These are phyloP conservation scores for Lipomyces lipofer DNA, from an alignment of 805 yeast species.

Conservation along the genomic window DNA sequence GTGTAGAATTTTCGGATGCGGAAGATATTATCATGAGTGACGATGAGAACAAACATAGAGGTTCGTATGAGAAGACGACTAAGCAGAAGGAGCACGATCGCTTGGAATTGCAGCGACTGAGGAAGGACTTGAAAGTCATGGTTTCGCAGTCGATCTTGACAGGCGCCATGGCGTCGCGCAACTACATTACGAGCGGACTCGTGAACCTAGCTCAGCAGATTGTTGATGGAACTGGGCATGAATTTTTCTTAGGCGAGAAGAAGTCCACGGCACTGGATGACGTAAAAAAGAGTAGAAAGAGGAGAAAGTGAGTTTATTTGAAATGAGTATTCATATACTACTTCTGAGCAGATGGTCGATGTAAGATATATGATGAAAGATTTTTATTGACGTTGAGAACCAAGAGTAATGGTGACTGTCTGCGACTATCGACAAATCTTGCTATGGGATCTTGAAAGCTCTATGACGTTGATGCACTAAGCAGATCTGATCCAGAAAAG, in stretches of 20 bases:
- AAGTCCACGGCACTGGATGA: conserved; percentile 68
- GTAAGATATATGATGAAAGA: too few species aligned
- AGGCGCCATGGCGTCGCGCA: conserved; percentile 31
- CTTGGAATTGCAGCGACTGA: conserved; percentile 18
- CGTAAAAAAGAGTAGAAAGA: conserved; percentile 42
- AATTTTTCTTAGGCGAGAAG: conserved; percentile 67
- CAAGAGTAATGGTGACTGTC: neutral
- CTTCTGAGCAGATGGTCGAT: neutral
- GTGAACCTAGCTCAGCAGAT: conserved; percentile 45
- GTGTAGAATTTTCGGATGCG: conserved; percentile 76
- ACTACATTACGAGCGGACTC: conserved; percentile 39
- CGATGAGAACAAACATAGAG: conserved; percentile 28
- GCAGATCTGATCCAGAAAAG: too few species aligned
- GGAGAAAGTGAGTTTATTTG: neutral
- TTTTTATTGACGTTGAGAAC: neutral
- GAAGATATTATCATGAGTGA: conserved; percentile 52
- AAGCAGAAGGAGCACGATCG: conserved; percentile 13
- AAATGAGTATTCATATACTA: too few species aligned
- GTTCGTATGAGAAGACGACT: conserved; percentile 29
- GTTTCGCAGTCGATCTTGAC: conserved; percentile 34
- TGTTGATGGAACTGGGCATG: conserved; percentile 65
- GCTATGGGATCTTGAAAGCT: too few species aligned
- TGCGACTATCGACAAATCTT: neutral
- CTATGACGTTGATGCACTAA: too few species aligned
- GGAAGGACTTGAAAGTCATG: conserved; percentile 35